Evolutionary conservation across 2,329 filamentous ascomycete species (phyloP).

Genomic region (Colletotrichum lupini): DNA sequence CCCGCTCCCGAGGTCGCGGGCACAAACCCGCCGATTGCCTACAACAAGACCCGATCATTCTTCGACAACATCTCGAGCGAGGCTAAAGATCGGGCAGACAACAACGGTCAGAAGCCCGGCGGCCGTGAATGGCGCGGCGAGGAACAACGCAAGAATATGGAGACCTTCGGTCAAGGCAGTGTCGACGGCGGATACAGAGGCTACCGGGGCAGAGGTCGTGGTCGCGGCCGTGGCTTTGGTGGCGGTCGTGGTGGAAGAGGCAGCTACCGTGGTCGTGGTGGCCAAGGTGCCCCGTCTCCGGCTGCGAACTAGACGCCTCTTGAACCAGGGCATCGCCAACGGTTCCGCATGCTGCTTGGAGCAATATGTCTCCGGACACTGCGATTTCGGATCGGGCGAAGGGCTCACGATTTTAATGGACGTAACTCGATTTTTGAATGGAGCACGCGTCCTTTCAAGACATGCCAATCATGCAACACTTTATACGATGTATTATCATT

Average conservation of each 20-base stretch:
- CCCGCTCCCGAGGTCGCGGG: conserved; percentile 41
- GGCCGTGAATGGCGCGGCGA: conserved; percentile 91
- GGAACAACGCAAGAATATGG: conserved; percentile 94
- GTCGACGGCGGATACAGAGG: conserved; percentile 84
- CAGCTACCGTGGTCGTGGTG: conserved; percentile 47
- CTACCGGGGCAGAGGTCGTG: conserved; percentile 83
- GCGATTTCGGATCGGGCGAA: not conserved
- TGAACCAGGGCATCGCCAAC: not conserved
- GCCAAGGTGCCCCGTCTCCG: conserved; percentile 11
- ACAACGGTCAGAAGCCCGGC: conserved; percentile 73
- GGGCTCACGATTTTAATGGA: conserved; percentile 10
- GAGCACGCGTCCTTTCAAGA: not conserved
- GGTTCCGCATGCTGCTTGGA: not conserved
- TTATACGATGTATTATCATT: conserved; percentile 35
- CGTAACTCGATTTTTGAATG: conserved; percentile 8
- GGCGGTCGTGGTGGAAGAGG: conserved; percentile 50
- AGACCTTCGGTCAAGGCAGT: conserved; percentile 97
- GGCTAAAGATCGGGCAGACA: conserved; percentile 86
- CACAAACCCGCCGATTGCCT: conserved; percentile 59
- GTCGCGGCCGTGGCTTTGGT: conserved; percentile 69
- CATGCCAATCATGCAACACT: conserved; percentile 10
- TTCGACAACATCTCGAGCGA: conserved; percentile 99
- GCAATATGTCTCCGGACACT: not conserved
- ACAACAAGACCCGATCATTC: conserved; percentile 91
- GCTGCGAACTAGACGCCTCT: conserved; percentile 23